A percentile compares a stretch with the other conserved stretches of the same genome.
These are phyloP conservation scores for Trifolium subterraneum DNA, from an alignment of 306 rosid species.

Conservation along the genomic window DNA sequence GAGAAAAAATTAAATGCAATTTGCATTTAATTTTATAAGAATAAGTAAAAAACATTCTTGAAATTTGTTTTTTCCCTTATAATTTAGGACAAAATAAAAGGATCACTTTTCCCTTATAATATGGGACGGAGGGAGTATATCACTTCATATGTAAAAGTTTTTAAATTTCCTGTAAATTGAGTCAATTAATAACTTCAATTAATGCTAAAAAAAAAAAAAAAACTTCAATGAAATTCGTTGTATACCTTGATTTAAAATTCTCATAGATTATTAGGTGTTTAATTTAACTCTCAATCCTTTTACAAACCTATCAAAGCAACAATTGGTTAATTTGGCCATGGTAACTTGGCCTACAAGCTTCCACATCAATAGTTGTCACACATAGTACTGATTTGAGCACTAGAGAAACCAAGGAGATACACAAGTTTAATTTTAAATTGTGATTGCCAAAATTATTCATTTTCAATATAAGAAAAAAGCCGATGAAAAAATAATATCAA, in stretches of 20 bases:
- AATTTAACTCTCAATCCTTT: neutral
- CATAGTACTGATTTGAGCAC: neutral
- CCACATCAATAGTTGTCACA: neutral
- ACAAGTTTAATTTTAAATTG: neutral
- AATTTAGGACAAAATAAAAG: no score
- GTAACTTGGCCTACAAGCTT: slow-evolving; percentile 3
- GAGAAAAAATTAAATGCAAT: no score
- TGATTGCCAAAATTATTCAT: neutral
- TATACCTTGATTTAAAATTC: neutral
- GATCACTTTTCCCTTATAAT: no score
- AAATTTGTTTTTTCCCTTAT: no score
- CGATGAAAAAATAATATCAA: neutral
- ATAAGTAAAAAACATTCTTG: no score
- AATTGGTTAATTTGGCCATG: neutral
- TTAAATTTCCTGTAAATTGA: no score
- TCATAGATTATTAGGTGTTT: neutral
- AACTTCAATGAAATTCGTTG: no score
- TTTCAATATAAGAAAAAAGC: neutral
- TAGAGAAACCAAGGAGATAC: neutral
- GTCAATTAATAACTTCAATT: no score
- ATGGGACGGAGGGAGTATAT: no score
- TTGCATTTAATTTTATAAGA: no score
- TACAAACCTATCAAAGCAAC: neutral
- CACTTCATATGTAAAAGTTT: no score
- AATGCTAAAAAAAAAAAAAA: no score